Percentiles rank a stretch among this genome's conserved stretches.
These are phyloP conservation scores for Calonectria crousiana DNA, from an alignment of 2,329 filamentous ascomycete species.

Conservation along the genomic window DNA sequence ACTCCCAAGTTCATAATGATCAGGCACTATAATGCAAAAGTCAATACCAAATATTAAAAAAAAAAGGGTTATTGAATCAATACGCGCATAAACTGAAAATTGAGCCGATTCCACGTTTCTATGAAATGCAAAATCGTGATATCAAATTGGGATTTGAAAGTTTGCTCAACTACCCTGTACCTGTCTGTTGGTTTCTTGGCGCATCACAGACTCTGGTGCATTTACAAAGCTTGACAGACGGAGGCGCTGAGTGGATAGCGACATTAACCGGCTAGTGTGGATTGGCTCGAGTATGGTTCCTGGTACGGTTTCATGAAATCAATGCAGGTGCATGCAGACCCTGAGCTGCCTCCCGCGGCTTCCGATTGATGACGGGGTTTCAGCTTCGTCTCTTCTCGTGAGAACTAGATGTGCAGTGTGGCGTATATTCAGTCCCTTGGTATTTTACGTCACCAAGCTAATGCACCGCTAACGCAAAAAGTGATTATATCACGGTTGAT, in stretches of 20 bases:
- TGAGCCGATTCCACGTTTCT: background rate
- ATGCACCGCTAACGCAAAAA: background rate
- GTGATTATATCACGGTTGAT: background rate
- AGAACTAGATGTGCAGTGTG: background rate
- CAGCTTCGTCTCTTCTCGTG: background rate
- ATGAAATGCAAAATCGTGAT: background rate
- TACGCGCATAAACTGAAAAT: background rate
- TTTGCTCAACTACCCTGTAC: background rate
- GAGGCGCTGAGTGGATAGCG: background rate
- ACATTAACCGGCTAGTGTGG: background rate
- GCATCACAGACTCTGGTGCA: background rate
- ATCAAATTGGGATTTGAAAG: background rate
- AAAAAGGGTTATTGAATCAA: background rate
- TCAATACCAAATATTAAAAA: background rate
- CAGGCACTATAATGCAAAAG: background rate
- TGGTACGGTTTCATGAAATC: constrained; percentile 8
- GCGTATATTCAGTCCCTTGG: background rate
- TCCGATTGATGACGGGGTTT: background rate
- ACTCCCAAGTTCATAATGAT: background rate
- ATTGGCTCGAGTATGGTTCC: background rate
- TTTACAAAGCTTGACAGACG: too few relatives aligned
- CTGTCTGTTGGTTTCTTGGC: background rate
- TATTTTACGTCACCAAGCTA: background rate
- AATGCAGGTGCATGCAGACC: background rate
- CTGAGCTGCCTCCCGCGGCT: background rate